phyloP scores from a whole-genome alignment of 306 rosid species.

The Vigna angularis region DNA sequence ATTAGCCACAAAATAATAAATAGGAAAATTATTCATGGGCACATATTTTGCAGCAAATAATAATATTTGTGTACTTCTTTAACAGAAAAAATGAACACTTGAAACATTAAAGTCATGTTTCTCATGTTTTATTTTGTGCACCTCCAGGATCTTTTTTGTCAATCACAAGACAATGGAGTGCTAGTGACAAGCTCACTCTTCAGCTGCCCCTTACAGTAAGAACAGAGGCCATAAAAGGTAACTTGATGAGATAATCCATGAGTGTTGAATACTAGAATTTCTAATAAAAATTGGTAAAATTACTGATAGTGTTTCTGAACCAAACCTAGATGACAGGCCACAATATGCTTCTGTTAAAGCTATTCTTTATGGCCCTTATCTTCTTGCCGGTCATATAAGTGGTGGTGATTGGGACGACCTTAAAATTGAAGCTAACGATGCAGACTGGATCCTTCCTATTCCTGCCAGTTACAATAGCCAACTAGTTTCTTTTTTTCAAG shows the following conservation, averaged over 20 bases:
- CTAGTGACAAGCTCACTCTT: constrained; percentile 68
- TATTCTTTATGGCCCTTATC: constrained; percentile 80
- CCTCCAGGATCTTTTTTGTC: constrained; percentile 68
- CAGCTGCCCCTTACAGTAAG: constrained; percentile 71
- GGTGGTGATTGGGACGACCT: constrained; percentile 61
- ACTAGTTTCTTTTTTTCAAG: constrained; percentile 66
- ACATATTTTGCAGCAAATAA: background rate
- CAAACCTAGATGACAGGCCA: constrained; percentile 78
- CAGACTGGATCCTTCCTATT: constrained; percentile 75
- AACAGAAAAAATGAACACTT: background rate
- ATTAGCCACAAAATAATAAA: background rate
- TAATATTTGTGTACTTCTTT: background rate
- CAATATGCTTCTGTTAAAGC: constrained; percentile 70
- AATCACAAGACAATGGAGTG: constrained; percentile 62
- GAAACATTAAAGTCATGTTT: background rate
- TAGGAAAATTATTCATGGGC: too few relatives aligned
- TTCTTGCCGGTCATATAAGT: constrained; percentile 70
- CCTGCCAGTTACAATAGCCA: constrained; percentile 59
- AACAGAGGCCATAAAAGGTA: constrained; percentile 83
- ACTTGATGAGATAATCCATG: constrained; percentile 5
- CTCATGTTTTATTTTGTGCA: background rate
- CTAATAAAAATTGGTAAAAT: background rate
- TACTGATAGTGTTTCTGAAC: constrained; percentile 41
- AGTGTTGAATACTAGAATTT: background rate
- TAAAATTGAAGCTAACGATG: constrained; percentile 41